Evolutionary conservation across 1,284 basidiomycete species (phyloP).

Genomic region (Apiotrichum sp.): DNA sequence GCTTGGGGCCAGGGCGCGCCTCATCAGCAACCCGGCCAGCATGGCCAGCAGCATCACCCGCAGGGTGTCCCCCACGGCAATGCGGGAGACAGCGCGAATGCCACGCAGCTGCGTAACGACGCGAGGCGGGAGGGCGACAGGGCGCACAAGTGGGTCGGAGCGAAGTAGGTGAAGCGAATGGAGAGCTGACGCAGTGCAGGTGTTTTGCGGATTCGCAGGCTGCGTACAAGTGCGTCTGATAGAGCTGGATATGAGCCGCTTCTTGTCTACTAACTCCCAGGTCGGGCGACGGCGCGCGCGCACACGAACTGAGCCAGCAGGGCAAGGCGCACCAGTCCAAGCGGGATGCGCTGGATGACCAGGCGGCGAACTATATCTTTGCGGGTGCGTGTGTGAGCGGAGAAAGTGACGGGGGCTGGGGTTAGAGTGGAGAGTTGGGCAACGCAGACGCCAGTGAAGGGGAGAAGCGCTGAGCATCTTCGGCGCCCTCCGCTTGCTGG

Average conservation of each 20-base stretch:
- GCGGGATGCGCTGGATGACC: conserved; percentile 73
- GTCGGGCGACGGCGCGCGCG: conserved; percentile 65
- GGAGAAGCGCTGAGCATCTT: too few relatives aligned
- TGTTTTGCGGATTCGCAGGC: conserved; percentile 41
- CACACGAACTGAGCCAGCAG: conserved; percentile 75
- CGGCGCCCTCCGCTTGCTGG: too few relatives aligned
- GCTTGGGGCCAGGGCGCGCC: conserved; percentile 1
- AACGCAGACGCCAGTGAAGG: too few relatives aligned
- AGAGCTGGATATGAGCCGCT: neutral
- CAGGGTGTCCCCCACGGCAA: neutral
- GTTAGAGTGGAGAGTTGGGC: too few relatives aligned
- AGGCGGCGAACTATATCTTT: conserved; percentile 89
- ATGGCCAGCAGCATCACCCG: conserved; percentile 13
- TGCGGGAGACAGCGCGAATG: too few relatives aligned
- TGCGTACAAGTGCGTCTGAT: conserved; percentile 35
- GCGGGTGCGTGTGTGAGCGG: conserved; percentile 50
- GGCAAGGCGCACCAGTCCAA: conserved; percentile 73
- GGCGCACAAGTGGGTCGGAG: conserved; percentile 33
- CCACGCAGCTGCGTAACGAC: conserved; percentile 56
- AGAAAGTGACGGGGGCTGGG: too few relatives aligned
- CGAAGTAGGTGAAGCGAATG: too few relatives aligned
- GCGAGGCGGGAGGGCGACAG: conserved; percentile 64
- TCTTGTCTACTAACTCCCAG: conserved; percentile 9
- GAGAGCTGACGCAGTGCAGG: conserved; percentile 7
- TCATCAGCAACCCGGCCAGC: conserved; percentile 12